A percentile compares a stretch with the other conserved stretches of the same genome.
Conservation (phyloP, 805 yeast species). For the Lachancea sp. region DNA sequence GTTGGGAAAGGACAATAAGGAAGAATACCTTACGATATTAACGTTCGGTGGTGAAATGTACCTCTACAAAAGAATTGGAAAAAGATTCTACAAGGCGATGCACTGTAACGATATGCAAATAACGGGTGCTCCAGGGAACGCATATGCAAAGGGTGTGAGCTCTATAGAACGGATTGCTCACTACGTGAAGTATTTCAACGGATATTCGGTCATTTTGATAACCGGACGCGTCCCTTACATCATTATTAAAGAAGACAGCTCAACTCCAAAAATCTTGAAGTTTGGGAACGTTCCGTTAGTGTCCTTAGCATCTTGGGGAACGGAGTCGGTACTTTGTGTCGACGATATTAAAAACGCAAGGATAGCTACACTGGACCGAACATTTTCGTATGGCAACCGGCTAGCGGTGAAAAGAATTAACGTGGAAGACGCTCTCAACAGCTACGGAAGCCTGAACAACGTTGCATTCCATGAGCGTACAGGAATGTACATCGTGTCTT, state of each 20-base stretch:
- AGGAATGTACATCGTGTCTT: constrained; percentile 55
- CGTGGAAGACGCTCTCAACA: constrained; percentile 37
- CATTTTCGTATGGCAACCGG: constrained; percentile 49
- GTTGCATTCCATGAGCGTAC: constrained; percentile 65
- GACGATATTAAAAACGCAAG: constrained; percentile 68
- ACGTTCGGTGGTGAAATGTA: constrained; percentile 79
- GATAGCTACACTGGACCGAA: constrained; percentile 35
- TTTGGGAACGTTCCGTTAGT: constrained; percentile 60
- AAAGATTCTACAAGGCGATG: constrained; percentile 11
- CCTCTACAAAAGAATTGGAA: constrained; percentile 51
- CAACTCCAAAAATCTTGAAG: constrained; percentile 58
- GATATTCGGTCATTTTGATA: constrained; percentile 54
- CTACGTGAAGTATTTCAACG: constrained; percentile 51
- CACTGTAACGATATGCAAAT: constrained; percentile 36
- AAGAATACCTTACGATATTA: constrained; percentile 61
- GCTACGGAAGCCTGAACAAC: constrained; percentile 47
- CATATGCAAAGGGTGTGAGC: constrained; percentile 58
- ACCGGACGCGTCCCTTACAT: constrained; percentile 71
- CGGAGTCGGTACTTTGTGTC: constrained; percentile 51
- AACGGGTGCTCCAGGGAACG: constrained; percentile 78
- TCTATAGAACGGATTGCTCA: constrained; percentile 60
- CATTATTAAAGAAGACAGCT: constrained; percentile 56
- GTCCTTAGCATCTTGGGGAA: constrained; percentile 43
- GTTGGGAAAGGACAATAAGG: constrained; percentile 55
- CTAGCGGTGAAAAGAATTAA: constrained; percentile 50